These are phyloP conservation scores for Simmondsia chinensis DNA, from an alignment of 148 eudicot genomes.

Conservation along the genomic window DNA sequence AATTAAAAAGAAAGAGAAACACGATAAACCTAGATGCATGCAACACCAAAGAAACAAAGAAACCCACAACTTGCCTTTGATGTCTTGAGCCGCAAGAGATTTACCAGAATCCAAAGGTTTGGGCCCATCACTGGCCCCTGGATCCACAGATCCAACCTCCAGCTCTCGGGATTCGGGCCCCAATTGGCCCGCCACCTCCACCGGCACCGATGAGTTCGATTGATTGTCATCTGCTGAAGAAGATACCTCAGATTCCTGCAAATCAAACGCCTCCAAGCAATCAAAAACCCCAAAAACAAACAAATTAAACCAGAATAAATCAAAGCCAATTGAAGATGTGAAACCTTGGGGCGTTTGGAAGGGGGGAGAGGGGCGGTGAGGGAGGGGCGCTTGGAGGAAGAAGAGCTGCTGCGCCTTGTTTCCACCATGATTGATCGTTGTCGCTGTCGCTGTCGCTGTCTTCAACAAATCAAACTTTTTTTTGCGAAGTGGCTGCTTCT, in stretches of 20 bases:
- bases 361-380: constrained; percentile 42
- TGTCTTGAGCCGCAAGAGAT: constrained; percentile 26
- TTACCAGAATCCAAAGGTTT: constrained; percentile 36
- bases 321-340: background rate
- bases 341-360: constrained; percentile 69
- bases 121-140: constrained; percentile 8
- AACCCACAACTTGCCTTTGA: constrained; percentile 28
- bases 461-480: too few relatives aligned
- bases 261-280: constrained; percentile 5
- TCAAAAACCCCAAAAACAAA: constrained; percentile 2
- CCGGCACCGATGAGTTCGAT: constrained; percentile 17
- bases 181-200: constrained; percentile 18
- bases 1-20: background rate
- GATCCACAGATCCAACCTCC: constrained; percentile 68
- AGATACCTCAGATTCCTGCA: constrained; percentile 56
- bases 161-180: constrained; percentile 27
- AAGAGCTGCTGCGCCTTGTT: constrained; percentile 68
- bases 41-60: constrained; percentile 9
- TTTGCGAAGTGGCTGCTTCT: too few relatives aligned
- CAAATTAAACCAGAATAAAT: background rate
- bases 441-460: too few relatives aligned
- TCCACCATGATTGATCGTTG: constrained; percentile 44
- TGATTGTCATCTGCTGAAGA: constrained; percentile 51
- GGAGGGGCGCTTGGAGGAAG: constrained; percentile 70
- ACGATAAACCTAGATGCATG: constrained; percentile 7